A percentile compares a stretch with the other conserved stretches of the same genome.
Evolutionary conservation across 345 rosid species (phyloP).

Genomic region (Aethionema arabicum): DNA sequence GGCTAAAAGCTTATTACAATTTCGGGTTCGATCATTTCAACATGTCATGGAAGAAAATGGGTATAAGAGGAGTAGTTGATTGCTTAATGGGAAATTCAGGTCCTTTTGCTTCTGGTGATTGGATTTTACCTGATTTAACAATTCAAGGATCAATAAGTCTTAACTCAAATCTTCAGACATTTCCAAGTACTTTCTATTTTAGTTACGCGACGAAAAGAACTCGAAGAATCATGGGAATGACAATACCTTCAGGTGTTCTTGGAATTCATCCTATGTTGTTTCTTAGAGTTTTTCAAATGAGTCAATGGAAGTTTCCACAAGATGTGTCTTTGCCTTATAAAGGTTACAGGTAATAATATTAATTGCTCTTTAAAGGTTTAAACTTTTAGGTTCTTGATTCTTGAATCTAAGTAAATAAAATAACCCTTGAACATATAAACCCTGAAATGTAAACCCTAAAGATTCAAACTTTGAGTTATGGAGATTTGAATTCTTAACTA

Average conservation of each 20-base stretch:
- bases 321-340: constrained; percentile 76
- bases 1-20: constrained; percentile 81
- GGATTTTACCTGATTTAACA: constrained; percentile 97
- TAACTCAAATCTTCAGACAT: constrained; percentile 68
- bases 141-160: constrained; percentile 77
- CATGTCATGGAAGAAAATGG: constrained; percentile 74
- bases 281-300: constrained; percentile 87
- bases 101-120: constrained; percentile 83
- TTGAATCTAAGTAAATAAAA: neutral
- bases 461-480: too few species aligned
- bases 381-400: constrained; percentile 10
- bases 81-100: constrained; percentile 81
- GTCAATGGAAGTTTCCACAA: constrained; percentile 75
- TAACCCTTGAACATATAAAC: too few species aligned
- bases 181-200: constrained; percentile 79
- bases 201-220: constrained; percentile 96
- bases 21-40: constrained; percentile 95
- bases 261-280: constrained; percentile 90
- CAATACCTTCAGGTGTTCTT: constrained; percentile 72
- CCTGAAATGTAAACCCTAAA: too few species aligned
- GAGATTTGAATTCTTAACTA: too few species aligned
- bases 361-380: neutral
- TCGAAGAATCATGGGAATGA: constrained; percentile 63
- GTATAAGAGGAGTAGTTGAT: constrained; percentile 69
- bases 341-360: constrained; percentile 76